A percentile compares a stretch with the other conserved stretches of the same genome.
Evolutionary conservation across 192 early-diverging fungal genomes (phyloP).

Genomic region (Coemansia sp.): DNA sequence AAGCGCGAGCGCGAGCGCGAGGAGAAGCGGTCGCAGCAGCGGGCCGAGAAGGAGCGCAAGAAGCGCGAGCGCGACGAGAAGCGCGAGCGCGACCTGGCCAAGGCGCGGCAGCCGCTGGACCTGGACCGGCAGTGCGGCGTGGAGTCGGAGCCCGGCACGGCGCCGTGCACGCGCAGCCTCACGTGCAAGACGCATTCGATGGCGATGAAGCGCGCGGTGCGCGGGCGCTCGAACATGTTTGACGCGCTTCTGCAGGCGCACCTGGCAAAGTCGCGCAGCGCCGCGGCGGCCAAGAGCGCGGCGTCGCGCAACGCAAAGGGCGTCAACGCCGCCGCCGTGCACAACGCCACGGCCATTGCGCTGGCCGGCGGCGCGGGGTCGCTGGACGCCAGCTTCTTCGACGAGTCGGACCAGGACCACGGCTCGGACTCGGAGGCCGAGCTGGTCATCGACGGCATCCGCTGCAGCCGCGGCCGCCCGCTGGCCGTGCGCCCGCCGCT

Average conservation of each 20-base stretch:
- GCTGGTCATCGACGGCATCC: constrained; percentile 60
- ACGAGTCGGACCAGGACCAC: constrained; percentile 71
- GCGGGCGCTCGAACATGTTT: constrained; percentile 78
- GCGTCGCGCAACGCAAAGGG: constrained; percentile 42
- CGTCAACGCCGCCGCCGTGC: constrained; percentile 38
- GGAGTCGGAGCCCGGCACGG: constrained; percentile 47
- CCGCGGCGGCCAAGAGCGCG: constrained; percentile 42
- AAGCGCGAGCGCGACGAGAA: constrained; percentile 52
- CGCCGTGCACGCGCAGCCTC: constrained; percentile 77
- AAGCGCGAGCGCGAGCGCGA: constrained; percentile 29
- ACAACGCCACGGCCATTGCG: constrained; percentile 46
- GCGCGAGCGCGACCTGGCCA: constrained; percentile 49
- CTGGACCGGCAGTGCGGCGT: constrained; percentile 92
- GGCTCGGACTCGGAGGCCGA: constrained; percentile 52
- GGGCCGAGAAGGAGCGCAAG: constrained; percentile 42
- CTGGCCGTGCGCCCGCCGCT: constrained; percentile 55
- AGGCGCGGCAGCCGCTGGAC: constrained; percentile 65
- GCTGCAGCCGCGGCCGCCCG: constrained; percentile 59
- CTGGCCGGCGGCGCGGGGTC: constrained; percentile 56
- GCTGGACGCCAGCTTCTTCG: constrained; percentile 41
- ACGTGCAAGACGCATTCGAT: constrained; percentile 96
- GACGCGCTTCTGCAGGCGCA: constrained; percentile 72
- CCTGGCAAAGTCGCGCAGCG: constrained; percentile 72
- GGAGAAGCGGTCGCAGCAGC: constrained; percentile 38
- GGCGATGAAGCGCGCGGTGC: constrained; percentile 77